Evolutionary conservation across 2,329 filamentous ascomycete genomes (phyloP), one percentile per base, ranked within the genome.

Genomic region (Cercospora zeae-maydis): DNA sequence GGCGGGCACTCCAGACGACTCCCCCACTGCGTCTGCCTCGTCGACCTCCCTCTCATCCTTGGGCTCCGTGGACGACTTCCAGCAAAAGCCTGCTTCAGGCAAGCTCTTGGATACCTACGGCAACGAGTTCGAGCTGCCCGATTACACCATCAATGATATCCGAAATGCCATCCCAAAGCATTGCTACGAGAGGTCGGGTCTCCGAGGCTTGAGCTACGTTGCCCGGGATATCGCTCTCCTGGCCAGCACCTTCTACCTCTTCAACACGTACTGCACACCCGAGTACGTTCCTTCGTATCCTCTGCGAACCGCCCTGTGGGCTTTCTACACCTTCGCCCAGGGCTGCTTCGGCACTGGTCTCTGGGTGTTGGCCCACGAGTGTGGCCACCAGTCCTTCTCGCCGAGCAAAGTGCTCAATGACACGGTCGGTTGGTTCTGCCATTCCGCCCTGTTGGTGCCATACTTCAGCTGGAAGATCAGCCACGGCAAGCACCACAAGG

Each of bases 381-480:
- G 95, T 76, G 95, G 95, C 69, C 95, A 99, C 81, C 91, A 95
- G 78, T 89, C 95, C 65, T 98, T 99, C 83, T 98, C 95, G 47
- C 82, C 90, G n/a, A 97, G 91, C 73, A 93, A 91, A 82, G 81
- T 86, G 10, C 79, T 97, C 76, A 98, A 98, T 82, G 92, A 98
- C 79, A 86, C 90, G 27, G 92, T 95, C 63, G 93, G 93, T 73
- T 97, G 91, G 91, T 78, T 96, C 76, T 86, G 91, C 71, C 93
- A 98, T 82, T 96, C 93, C 37, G 78, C 87, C 49, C 86, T 97
- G 39, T 83, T 97, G 61, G 93, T 99, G 54, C 95, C 95, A 21
- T 99, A 98, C 83, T 99, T 97, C 83, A 96, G 92, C 76, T 99
- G 95, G 95, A 96, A 99, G 82, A 93, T 98, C 80, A 96, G 92